Conservation (phyloP, 768 basidiomycete genomes). For the Rhodocollybia butyracea region DNA sequence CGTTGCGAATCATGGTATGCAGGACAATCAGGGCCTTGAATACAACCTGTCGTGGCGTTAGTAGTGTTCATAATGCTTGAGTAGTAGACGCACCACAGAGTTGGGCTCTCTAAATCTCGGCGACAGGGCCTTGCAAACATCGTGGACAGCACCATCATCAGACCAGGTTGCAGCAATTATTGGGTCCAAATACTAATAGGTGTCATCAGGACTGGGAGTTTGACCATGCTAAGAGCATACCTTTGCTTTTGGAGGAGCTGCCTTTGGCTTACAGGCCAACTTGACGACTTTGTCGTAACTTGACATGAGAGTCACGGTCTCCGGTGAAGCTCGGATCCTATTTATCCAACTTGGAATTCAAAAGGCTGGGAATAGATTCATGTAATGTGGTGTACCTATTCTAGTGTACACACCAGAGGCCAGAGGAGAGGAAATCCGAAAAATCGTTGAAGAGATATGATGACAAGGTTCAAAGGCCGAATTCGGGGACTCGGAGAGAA, state of each 20-base stretch:
- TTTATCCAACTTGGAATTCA: not conserved
- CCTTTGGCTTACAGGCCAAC: conserved; percentile 95
- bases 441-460: not conserved
- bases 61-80: not conserved
- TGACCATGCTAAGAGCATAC: conserved; percentile 32
- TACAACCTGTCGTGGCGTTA: conserved; percentile 64
- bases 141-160: conserved; percentile 89
- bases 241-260: conserved; percentile 94
- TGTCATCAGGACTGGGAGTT: conserved; percentile 9
- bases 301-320: conserved; percentile 45
- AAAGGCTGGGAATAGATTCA: not conserved
- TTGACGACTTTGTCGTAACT: conserved; percentile 92
- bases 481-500: too few species aligned
- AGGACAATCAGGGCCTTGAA: conserved; percentile 96
- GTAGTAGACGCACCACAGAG: conserved; percentile 58
- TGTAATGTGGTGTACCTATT: not conserved
- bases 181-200: conserved; percentile 84
- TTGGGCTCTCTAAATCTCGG: conserved; percentile 90
- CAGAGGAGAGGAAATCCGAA: not conserved
- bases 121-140: conserved; percentile 87
- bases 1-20: conserved; percentile 95
- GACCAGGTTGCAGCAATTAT: conserved; percentile 97
- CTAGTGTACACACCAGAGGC: not conserved
- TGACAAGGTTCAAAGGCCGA: not conserved
- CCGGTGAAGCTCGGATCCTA: not conserved